Conservation (phyloP, 306 rosid species). For the Luffa aegyptiaca region DNA sequence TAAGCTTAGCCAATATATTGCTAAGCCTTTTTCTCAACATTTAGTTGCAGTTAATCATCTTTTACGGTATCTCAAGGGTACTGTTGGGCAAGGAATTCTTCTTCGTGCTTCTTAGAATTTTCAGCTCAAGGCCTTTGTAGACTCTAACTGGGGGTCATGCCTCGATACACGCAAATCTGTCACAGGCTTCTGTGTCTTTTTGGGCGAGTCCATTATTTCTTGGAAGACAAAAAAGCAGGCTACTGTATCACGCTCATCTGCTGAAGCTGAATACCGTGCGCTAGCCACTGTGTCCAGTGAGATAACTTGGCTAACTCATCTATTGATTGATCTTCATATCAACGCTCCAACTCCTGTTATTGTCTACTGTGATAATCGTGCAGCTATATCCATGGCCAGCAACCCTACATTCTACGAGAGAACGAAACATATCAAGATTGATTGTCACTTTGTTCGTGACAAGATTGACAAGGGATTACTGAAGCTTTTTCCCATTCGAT, state of each 20-base stretch:
- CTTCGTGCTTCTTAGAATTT: no score
- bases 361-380: background rate
- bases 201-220: accelerated
- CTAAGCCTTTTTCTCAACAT: no score
- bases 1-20: no score
- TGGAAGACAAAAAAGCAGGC: background rate
- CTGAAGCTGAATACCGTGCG: background rate
- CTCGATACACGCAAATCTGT: no score
- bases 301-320: background rate
- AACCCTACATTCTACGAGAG: background rate
- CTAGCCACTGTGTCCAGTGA: background rate
- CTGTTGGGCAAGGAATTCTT: no score
- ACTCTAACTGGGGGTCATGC: no score
- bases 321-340: accelerated
- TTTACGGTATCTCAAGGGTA: no score
- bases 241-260: background rate
- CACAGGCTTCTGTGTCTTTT: no score
- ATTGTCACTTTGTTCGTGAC: background rate
- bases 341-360: background rate
- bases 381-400: background rate
- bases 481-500: background rate
- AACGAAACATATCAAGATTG: background rate
- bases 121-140: no score
- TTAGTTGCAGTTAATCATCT: no score
- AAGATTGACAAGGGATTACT: background rate